Conservation (phyloP, 2,329 filamentous ascomycete species). For the Zasmidium cellare region DNA sequence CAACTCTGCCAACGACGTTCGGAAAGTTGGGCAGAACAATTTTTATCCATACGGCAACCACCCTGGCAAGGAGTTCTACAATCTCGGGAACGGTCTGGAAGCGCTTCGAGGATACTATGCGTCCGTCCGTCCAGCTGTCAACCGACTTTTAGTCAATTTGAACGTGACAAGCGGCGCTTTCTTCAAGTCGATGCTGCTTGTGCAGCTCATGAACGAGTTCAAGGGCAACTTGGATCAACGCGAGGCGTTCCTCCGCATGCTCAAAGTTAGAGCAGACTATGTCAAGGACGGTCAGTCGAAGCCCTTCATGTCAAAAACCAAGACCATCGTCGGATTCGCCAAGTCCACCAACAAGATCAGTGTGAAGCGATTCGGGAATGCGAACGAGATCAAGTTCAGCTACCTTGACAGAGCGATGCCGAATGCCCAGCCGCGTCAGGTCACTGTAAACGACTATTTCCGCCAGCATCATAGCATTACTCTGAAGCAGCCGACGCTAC, state of each 20-base stretch:
- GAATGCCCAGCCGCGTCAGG: constrained; percentile 37
- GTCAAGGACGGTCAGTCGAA: constrained; percentile 23
- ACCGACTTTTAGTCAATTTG: constrained; percentile 61
- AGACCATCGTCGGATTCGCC: constrained; percentile 52
- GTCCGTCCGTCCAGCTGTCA: constrained; percentile 60
- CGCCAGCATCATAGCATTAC: constrained; percentile 41
- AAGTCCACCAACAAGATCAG: constrained; percentile 21
- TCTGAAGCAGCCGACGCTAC: constrained; percentile 52
- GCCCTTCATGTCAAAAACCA: constrained; percentile 35
- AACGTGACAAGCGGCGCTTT: constrained; percentile 63
- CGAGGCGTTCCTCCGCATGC: constrained; percentile 30
- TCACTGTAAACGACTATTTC: constrained; percentile 57
- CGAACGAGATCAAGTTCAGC: constrained; percentile 55
- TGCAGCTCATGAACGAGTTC: constrained; percentile 38
- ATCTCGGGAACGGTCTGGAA: constrained; percentile 54
- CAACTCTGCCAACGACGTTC: constrained; percentile 42
- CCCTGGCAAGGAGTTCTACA: constrained; percentile 33
- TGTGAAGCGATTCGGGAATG: constrained; percentile 32
- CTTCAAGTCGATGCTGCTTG: constrained; percentile 45
- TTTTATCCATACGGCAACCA: constrained; percentile 47
- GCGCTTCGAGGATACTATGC: constrained; percentile 63
- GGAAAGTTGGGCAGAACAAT: constrained; percentile 55
- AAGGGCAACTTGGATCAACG: constrained; percentile 19
- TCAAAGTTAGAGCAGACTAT: constrained; percentile 31
- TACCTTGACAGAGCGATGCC: constrained; percentile 19